A percentile compares a stretch with the other conserved stretches of the same genome.
Conservation (phyloP, 768 basidiomycete species). For the Lactarius sanguifluus region DNA sequence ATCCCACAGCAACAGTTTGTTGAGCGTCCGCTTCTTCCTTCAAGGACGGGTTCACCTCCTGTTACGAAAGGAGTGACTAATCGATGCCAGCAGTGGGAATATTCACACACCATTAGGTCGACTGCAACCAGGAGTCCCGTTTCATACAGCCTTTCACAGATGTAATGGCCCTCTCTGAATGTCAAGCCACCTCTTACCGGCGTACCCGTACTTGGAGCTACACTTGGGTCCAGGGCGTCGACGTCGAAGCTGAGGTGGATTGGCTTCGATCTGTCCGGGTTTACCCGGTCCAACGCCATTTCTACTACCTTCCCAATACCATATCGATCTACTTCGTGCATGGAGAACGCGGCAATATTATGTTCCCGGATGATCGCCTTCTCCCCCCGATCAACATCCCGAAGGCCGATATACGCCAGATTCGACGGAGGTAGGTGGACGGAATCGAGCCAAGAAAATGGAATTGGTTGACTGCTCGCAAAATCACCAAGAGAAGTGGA, state of each 20-base stretch:
- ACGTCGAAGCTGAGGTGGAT: conserved; percentile 98
- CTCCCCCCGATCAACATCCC: conserved; percentile 89
- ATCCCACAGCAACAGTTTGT: conserved; percentile 89
- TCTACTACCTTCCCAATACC: conserved; percentile 95
- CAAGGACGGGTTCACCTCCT: conserved; percentile 98
- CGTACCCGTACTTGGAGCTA: conserved; percentile 95
- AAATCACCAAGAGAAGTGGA: conserved; percentile 14
- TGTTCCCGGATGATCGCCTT: conserved; percentile 85
- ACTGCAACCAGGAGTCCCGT: conserved; percentile 90
- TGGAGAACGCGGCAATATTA: conserved; percentile 67
- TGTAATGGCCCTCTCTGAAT: conserved; percentile 98
- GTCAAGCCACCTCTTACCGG: conserved; percentile 94
- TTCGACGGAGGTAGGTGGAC: conserved; percentile 61
- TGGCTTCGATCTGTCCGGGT: conserved; percentile 76
- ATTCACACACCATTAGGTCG: conserved; percentile 80
- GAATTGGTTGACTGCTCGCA: conserved; percentile 7
- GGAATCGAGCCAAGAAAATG: conserved; percentile 61
- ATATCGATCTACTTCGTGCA: conserved; percentile 69
- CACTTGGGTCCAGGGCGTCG: conserved; percentile 89
- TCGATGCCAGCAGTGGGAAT: conserved; percentile 7
- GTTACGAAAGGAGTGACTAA: conserved; percentile 20
- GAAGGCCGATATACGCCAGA: conserved; percentile 95
- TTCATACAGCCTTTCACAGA: conserved; percentile 89
- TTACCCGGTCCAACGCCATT: conserved; percentile 94
- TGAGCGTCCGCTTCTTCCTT: conserved; percentile 69